Evolutionary conservation across 148 eudicot species (phyloP).

Genomic region (Silene conica): DNA sequence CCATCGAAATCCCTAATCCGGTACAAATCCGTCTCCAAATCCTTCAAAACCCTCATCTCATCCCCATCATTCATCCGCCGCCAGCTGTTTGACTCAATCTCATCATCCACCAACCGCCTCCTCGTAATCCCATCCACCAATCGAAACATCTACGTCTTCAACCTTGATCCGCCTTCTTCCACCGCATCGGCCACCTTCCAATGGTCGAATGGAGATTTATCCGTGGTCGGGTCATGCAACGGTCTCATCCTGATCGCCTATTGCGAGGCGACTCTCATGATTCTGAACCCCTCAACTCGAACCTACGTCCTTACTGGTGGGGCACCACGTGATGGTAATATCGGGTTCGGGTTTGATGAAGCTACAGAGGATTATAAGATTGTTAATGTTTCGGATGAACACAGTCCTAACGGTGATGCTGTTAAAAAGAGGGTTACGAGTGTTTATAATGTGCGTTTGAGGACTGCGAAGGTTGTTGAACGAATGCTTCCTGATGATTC

Average conservation of each 20-base stretch:
- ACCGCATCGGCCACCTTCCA: neutral
- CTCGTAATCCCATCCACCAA: neutral
- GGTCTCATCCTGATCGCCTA: neutral
- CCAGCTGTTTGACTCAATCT: neutral
- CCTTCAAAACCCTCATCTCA: conserved; percentile 1
- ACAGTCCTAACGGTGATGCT: neutral
- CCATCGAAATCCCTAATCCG: neutral
- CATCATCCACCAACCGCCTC: neutral
- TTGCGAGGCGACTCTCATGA: no score
- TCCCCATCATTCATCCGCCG: neutral
- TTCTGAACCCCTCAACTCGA: conserved; percentile 8
- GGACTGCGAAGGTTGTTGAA: neutral
- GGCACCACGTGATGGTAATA: no score
- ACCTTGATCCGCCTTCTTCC: neutral
- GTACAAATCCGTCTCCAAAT: conserved; percentile 6
- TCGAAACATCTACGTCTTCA: neutral
- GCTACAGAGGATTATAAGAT: neutral
- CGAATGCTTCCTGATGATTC: neutral
- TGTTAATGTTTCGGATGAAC: neutral
- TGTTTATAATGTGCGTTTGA: neutral
- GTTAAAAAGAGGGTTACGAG: neutral
- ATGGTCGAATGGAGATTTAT: neutral
- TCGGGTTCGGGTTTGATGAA: conserved; percentile 10
- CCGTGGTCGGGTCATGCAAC: neutral
- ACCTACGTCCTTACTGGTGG: neutral